Evolutionary conservation across 2,329 filamentous ascomycete genomes (phyloP).

Genomic region (Ophiosphaerella narmari): DNA sequence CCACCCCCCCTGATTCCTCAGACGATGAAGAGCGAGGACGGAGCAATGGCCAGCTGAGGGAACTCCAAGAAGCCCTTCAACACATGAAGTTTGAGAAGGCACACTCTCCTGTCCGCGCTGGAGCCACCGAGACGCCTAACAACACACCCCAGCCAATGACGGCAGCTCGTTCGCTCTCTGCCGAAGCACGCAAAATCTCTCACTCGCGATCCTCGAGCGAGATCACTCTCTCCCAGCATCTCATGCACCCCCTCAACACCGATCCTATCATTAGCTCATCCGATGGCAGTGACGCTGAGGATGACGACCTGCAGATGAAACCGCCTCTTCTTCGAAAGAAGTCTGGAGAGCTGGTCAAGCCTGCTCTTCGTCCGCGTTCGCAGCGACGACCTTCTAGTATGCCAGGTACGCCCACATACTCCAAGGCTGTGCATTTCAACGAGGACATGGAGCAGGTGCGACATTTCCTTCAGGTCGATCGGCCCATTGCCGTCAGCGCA

Average conservation of each 20-base stretch:
- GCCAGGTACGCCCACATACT: slow-evolving; percentile 94
- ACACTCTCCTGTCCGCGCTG: slow-evolving; percentile 58
- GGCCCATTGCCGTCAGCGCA: slow-evolving; percentile 93
- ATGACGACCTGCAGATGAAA: slow-evolving; percentile 65
- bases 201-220: slow-evolving; percentile 66
- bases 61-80: slow-evolving; percentile 82
- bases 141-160: slow-evolving; percentile 24
- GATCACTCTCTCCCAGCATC: slow-evolving; percentile 54
- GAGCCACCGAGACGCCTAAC: slow-evolving; percentile 19
- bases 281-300: slow-evolving; percentile 60
- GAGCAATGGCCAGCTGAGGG: slow-evolving; percentile 56
- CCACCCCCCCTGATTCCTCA: slow-evolving; percentile 90
- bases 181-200: slow-evolving; percentile 63
- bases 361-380: slow-evolving; percentile 81
- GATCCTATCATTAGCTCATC: slow-evolving; percentile 51
- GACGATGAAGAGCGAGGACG: slow-evolving; percentile 77
- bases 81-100: slow-evolving; percentile 71
- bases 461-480: slow-evolving; percentile 92
- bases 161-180: slow-evolving; percentile 49
- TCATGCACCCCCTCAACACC: slow-evolving; percentile 49
- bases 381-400: slow-evolving; percentile 88
- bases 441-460: slow-evolving; percentile 94
- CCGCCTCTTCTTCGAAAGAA: slow-evolving; percentile 98
- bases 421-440: slow-evolving; percentile 98
- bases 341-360: slow-evolving; percentile 93